phyloP scores from a whole-genome alignment of 805 yeast species.

The Zygoascus ofunaensis region DNA sequence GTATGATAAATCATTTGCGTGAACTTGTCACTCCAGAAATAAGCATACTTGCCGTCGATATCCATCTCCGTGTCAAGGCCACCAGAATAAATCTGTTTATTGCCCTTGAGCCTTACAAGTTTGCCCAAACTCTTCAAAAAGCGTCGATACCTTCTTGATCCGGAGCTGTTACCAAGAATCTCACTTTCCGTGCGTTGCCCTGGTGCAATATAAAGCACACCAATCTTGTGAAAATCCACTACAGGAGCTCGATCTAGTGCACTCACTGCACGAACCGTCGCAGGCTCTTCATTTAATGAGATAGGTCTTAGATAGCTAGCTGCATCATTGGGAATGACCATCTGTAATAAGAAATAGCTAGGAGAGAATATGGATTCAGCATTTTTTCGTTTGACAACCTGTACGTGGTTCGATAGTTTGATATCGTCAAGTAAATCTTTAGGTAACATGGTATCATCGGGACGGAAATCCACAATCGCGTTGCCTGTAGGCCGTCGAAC shows the following conservation, averaged over 20 bases:
- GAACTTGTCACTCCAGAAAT: slow-evolving; percentile 62
- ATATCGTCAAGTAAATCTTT: slow-evolving; percentile 5
- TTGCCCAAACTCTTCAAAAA: slow-evolving; percentile 54
- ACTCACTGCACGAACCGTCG: slow-evolving; percentile 44
- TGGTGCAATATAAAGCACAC: slow-evolving; percentile 64
- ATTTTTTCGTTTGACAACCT: not conserved
- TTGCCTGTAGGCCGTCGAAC: slow-evolving; percentile 64
- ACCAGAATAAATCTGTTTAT: slow-evolving; percentile 50
- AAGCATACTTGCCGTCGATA: slow-evolving; percentile 66
- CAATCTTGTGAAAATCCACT: slow-evolving; percentile 69
- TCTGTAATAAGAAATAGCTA: slow-evolving; percentile 43
- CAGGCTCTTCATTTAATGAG: slow-evolving; percentile 42
- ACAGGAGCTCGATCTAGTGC: slow-evolving; percentile 69
- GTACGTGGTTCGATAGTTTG: not conserved
- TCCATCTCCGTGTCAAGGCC: slow-evolving; percentile 68
- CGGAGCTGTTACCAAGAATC: slow-evolving; percentile 53
- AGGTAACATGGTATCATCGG: slow-evolving; percentile 16
- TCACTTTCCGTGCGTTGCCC: slow-evolving; percentile 56
- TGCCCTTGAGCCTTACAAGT: slow-evolving; percentile 47
- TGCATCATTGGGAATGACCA: slow-evolving; percentile 37
- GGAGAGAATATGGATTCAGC: slow-evolving; percentile 29
- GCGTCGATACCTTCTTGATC: slow-evolving; percentile 52
- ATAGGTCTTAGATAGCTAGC: slow-evolving; percentile 34
- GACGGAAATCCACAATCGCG: slow-evolving; percentile 36
- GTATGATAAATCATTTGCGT: slow-evolving; percentile 70